A percentile compares a stretch with the other conserved stretches of the same genome.
Evolutionary conservation across 768 basidiomycete genomes (phyloP).

Genomic region (Boletus sp.): DNA sequence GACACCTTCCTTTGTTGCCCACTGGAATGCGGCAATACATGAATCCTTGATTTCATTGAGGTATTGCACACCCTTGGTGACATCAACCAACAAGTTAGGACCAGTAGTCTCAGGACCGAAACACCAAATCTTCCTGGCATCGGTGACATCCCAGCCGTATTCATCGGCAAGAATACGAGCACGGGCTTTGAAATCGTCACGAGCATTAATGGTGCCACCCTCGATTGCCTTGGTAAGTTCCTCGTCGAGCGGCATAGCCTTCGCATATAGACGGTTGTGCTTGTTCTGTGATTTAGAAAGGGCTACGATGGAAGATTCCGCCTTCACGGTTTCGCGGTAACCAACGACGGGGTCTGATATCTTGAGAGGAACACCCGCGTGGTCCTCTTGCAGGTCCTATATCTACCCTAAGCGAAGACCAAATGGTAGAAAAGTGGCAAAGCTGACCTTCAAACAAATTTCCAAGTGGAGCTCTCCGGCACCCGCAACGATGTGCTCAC

Average conservation of each 20-base stretch:
- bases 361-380: constrained; percentile 98
- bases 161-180: constrained; percentile 96
- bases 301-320: constrained; percentile 93
- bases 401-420: not conserved
- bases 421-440: not conserved
- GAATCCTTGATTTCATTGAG: constrained; percentile 99
- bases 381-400: constrained; percentile 98
- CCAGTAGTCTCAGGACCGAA: constrained; percentile 99
- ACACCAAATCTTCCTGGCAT: constrained; percentile 99
- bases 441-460: constrained; percentile 91
- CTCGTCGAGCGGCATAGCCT: constrained; percentile 91
- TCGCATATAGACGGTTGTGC: constrained; percentile 97
- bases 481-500: constrained; percentile 99
- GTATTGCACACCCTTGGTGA: constrained; percentile 99
- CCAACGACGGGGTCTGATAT: constrained; percentile 97
- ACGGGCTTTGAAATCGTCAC: constrained; percentile 97
- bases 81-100: constrained; percentile 94
- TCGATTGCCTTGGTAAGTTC: constrained; percentile 95
- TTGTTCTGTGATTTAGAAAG: constrained; percentile 99
- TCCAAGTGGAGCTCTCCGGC: constrained; percentile 99
- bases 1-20: constrained; percentile 99
- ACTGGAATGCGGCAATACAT: constrained; percentile 98
- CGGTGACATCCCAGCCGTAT: constrained; percentile 97
- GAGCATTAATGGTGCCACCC: constrained; percentile 73
- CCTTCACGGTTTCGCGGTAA: constrained; percentile 95